Conservation (phyloP, 2,329 filamentous ascomycete genomes). For the Hortaea sp. region DNA sequence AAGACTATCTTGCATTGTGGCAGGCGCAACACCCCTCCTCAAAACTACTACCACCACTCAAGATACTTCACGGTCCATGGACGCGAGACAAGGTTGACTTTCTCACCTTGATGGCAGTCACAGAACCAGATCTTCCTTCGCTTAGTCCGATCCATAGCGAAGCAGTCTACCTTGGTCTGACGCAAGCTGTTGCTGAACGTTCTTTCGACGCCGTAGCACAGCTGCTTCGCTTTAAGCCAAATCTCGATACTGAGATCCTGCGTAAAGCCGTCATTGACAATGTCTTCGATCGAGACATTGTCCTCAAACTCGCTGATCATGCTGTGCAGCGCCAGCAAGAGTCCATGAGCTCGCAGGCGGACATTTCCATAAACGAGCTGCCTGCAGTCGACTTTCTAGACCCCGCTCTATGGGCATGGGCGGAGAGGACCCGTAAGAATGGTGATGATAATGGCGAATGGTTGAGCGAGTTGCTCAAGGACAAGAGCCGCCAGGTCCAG, state of each 20-base stretch:
- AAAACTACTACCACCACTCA: constrained; percentile 14
- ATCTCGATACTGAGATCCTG: constrained; percentile 17
- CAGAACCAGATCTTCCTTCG: constrained; percentile 5
- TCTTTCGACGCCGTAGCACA: constrained; percentile 12
- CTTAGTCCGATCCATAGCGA: constrained; percentile 12
- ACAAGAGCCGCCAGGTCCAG: neutral
- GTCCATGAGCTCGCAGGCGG: too few relatives aligned
- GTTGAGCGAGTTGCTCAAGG: constrained; percentile 18
- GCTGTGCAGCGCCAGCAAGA: neutral
- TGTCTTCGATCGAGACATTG: constrained; percentile 18
- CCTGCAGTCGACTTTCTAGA: constrained; percentile 21
- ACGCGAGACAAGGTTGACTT: constrained; percentile 14
- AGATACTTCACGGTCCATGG: constrained; percentile 18
- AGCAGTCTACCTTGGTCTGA: constrained; percentile 18
- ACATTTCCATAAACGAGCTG: too few relatives aligned
- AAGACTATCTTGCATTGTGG: constrained; percentile 9
- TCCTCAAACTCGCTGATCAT: neutral
- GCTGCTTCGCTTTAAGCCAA: constrained; percentile 16
- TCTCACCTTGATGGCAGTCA: constrained; percentile 8
- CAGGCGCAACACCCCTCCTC: constrained; percentile 9
- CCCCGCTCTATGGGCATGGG: constrained; percentile 25
- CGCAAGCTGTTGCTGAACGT: constrained; percentile 17
- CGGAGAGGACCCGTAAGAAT: constrained; percentile 15
- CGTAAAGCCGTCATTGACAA: constrained; percentile 21
- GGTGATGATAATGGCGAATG: constrained; percentile 20